These are phyloP conservation scores for Terfezia boudieri DNA, from an alignment of 495 filamentous ascomycete genomes.

Conservation along the genomic window DNA sequence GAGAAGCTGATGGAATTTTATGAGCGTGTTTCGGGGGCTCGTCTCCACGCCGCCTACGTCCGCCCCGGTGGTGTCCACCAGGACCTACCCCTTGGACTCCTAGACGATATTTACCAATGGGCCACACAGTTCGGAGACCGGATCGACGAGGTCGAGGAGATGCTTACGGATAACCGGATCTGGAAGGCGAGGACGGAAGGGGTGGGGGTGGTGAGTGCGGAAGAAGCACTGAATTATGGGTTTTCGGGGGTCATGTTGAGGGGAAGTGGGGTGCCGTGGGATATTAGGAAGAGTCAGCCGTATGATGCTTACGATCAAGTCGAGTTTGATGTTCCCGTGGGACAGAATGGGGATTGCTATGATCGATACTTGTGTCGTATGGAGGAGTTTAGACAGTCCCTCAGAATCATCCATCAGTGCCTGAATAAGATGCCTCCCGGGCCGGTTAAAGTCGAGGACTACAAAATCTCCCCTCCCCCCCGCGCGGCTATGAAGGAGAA, in stretches of 20 bases:
- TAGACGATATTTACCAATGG: conserved; percentile 99
- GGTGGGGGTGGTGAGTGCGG: conserved; percentile 73
- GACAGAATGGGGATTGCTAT: conserved; percentile 95
- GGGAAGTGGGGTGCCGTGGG: conserved; percentile 92
- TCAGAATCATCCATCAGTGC: conserved; percentile 96
- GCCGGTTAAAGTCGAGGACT: conserved; percentile 87
- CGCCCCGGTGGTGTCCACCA: conserved; percentile 91
- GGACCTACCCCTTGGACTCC: conserved; percentile 79
- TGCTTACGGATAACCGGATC: conserved; percentile 97
- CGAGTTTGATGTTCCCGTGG: conserved; percentile 94
- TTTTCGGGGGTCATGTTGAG: conserved; percentile 97
- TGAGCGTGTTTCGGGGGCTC: conserved; percentile 93
- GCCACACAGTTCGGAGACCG: conserved; percentile 98
- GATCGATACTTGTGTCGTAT: conserved; percentile 97
- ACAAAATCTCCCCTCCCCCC: conserved; percentile 93
- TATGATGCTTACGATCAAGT: conserved; percentile 97
- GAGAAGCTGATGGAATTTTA: conserved; percentile 99
- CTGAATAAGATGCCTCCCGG: conserved; percentile 96
- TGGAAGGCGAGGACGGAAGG: conserved; percentile 86
- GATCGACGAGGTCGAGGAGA: conserved; percentile 96
- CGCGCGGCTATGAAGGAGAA: conserved; percentile 99
- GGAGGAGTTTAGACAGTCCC: conserved; percentile 96
- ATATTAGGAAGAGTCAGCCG: conserved; percentile 82
- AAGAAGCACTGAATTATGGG: conserved; percentile 82
- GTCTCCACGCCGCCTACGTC: conserved; percentile 95